phyloP scores from a whole-genome alignment of 306 rosid species.

The Quercus berberidifolia region DNA sequence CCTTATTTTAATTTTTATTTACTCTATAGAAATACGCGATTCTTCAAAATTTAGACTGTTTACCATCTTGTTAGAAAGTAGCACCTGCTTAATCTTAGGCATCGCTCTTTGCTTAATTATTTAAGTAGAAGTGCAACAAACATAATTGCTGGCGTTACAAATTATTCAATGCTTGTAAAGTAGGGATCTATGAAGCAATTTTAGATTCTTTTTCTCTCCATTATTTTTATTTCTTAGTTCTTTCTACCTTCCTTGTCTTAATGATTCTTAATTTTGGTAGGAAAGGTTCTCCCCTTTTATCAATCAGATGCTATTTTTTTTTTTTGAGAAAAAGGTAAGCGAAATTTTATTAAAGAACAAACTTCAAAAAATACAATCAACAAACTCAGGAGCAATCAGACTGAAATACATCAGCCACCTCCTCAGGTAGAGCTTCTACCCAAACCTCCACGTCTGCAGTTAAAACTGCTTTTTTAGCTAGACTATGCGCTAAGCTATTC shows the following conservation, averaged over 20 bases:
- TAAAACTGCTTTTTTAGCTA: no score
- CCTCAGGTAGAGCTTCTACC: no score
- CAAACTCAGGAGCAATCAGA: no score
- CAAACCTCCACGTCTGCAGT: no score
- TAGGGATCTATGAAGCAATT: slow-evolving; percentile 23
- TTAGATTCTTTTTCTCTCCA: not conserved
- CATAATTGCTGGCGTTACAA: slow-evolving; percentile 10
- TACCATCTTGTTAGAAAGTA: not conserved
- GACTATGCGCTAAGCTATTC: no score
- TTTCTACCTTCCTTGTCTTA: slow-evolving; percentile 8
- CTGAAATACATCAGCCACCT: no score
- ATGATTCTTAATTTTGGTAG: slow-evolving; percentile 10
- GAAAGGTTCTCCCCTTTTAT: slow-evolving; percentile 16
- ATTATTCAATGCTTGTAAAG: slow-evolving; percentile 28
- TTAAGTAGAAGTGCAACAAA: not conserved
- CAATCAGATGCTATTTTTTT: not conserved
- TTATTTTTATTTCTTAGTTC: slow-evolving; percentile 30
- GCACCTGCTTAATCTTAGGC: not conserved
- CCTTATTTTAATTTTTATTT: no score
- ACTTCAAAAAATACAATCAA: no score
- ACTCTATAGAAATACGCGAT: no score
- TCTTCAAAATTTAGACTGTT: not conserved
- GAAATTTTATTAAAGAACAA: no score
- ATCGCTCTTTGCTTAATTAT: not conserved
- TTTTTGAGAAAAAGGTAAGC: no score